phyloP scores from a whole-genome alignment of 2,329 filamentous ascomycete genomes.

The Sclerotinia minor region DNA sequence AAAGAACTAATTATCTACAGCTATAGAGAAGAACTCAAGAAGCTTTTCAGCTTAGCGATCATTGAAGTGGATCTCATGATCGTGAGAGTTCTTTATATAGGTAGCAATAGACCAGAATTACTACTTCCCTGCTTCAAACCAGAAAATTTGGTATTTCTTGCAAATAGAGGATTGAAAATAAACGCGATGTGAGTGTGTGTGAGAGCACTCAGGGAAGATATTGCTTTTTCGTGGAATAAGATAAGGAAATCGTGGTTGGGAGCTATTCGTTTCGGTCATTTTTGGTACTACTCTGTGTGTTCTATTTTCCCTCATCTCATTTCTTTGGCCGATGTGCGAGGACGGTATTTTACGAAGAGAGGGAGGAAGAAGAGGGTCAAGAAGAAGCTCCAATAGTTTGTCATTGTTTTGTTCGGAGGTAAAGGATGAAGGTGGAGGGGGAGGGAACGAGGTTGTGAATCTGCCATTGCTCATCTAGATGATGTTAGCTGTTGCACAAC shows the following conservation, averaged over 20 bases:
- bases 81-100: too few species aligned
- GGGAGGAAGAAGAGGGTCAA: not conserved
- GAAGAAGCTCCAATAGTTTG: too few species aligned
- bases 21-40: too few species aligned
- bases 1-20: too few species aligned
- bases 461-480: not conserved
- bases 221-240: not conserved
- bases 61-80: too few species aligned
- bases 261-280: not conserved
- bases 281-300: too few species aligned
- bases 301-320: too few species aligned
- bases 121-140: not conserved
- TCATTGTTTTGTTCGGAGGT: not conserved
- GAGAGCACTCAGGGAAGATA: not conserved
- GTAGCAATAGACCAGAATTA: too few species aligned
- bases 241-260: not conserved
- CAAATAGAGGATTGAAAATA: not conserved
- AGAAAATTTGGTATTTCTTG: not conserved
- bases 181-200: not conserved
- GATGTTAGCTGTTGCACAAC: not conserved
- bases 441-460: too few species aligned
- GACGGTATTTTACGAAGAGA: not conserved
- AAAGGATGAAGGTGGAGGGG: too few species aligned
- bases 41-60: too few species aligned
- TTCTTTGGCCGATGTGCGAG: not conserved